Evolutionary conservation across 257 asterid genomes (phyloP), one percentile per base, ranked within the genome.

Genomic region (Asclepias syriaca): DNA sequence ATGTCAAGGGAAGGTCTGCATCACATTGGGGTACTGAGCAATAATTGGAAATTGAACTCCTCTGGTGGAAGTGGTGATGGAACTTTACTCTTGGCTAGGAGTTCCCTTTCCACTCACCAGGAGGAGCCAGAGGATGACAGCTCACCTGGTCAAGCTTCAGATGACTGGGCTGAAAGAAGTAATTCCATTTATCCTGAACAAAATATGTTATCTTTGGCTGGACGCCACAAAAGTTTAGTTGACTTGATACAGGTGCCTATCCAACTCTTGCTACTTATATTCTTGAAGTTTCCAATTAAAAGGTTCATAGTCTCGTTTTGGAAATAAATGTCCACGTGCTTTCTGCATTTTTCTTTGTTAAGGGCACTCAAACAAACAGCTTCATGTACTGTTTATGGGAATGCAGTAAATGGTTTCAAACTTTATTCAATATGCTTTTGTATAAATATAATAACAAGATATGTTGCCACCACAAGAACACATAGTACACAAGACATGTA

Each of bases 91-190:
- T 55, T 82, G 81, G 77, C 81, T 4, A 78, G 86, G 71, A 79
- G 82, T 72, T 81, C 87, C 75, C 96, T 91, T 74, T 77, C 95
- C 22, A 87, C 95, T 74, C 96, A 89, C 49, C 84, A 83, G 65
- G 96, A 92, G 87, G 98, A 87, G 87, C 88, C 92, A 6, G 96
- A 87, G 75, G 87, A 83, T 50, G 92, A 84, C 74, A 77, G 70
- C 68, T 83, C 90, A 59, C 72, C 85, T 60, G 73, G 56, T 68
- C 81, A 76, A 65, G 75, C 85, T 66, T 80, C 78, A 8, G 87
- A 79, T 73, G 86, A 81, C 61, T 66, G 76, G 75, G 81, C 75
- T 55, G 82, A 79, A 61, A 80, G 69, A 74, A 72, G 77, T 75
- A 27, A 59, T 65, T n/a, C 75, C 54, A 65, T 72, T 70, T 32